A percentile compares a stretch with the other conserved stretches of the same genome.
Conservation (phyloP, 148 eudicot genomes). For the Nepenthes mirabilis region DNA sequence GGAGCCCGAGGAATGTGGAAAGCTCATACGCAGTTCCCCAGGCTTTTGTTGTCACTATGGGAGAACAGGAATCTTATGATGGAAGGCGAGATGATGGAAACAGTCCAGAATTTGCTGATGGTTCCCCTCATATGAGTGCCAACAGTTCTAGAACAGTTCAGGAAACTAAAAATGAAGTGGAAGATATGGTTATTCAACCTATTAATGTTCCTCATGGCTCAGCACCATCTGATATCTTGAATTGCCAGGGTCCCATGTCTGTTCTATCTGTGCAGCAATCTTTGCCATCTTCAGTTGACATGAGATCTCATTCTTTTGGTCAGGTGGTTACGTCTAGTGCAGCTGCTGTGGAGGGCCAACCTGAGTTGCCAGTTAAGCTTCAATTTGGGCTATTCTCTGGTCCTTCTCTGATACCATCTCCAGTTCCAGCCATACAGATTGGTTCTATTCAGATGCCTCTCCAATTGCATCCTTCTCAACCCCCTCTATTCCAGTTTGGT, state of each 20-base stretch:
- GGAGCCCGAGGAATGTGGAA: constrained; percentile 29
- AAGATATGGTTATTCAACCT: constrained; percentile 20
- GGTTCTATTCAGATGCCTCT: constrained; percentile 99
- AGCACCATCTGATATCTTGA: constrained; percentile 20
- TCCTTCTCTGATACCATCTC: constrained; percentile 85
- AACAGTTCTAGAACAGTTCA: constrained; percentile 18
- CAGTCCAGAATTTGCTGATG: constrained; percentile 17
- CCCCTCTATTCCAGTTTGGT: constrained; percentile 87
- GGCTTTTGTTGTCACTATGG: constrained; percentile 19
- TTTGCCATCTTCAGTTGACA: constrained; percentile 17
- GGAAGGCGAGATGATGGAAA: constrained; percentile 24
- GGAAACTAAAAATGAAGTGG: constrained; percentile 20
- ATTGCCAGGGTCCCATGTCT: constrained; percentile 14
- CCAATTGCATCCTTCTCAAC: constrained; percentile 65
- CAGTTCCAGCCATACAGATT: constrained; percentile 91
- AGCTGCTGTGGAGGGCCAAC: constrained; percentile 25
- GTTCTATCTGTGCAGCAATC: constrained; percentile 20
- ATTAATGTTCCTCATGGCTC: constrained; percentile 17
- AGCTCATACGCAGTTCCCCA: constrained; percentile 22
- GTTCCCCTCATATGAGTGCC: constrained; percentile 11
- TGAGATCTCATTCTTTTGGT: constrained; percentile 22
- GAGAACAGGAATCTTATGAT: constrained; percentile 22
- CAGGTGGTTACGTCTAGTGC: constrained; percentile 23
- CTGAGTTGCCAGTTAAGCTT: constrained; percentile 66
- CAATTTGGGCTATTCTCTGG: constrained; percentile 97